Percentiles rank a stretch among this genome's conserved stretches.
Conservation (phyloP, 768 basidiomycete species). For the Neoboletus magnificus region DNA sequence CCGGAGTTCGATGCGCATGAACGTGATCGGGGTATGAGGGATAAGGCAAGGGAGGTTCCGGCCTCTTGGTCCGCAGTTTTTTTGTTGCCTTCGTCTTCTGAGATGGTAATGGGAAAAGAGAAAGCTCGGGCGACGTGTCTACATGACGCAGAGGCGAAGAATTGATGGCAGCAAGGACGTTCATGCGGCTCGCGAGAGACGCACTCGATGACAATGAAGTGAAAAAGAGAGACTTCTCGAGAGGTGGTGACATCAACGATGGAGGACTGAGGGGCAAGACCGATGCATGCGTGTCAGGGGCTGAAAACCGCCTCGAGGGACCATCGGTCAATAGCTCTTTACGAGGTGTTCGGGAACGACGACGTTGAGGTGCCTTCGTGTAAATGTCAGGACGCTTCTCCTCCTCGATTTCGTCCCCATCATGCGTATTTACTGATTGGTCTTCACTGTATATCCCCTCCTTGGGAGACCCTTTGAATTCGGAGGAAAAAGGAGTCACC, state of each 20-base stretch:
- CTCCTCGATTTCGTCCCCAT: not conserved
- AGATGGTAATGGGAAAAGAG: slow-evolving; percentile 20
- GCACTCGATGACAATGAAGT: slow-evolving; percentile 23
- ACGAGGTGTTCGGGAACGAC: slow-evolving; percentile 1
- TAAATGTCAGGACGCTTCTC: slow-evolving; percentile 10
- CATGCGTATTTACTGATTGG: not conserved
- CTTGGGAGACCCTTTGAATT: not conserved
- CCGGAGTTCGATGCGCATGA: not conserved
- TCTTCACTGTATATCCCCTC: not conserved
- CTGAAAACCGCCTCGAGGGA: slow-evolving; percentile 10
- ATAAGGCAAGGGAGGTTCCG: slow-evolving; percentile 19
- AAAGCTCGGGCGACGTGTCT: slow-evolving; percentile 9
- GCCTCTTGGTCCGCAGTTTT: slow-evolving; percentile 1
- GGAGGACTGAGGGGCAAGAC: slow-evolving; percentile 57
- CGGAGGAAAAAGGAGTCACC: slow-evolving; percentile 9
- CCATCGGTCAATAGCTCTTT: not conserved
- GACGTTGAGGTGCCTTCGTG: slow-evolving; percentile 18
- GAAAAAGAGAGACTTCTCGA: slow-evolving; percentile 58
- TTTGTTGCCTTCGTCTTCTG: slow-evolving; percentile 3
- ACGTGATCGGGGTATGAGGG: slow-evolving; percentile 19
- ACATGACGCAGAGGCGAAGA: not conserved
- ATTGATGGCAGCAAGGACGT: not conserved
- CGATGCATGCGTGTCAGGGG: slow-evolving; percentile 32
- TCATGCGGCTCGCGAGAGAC: slow-evolving; percentile 13
- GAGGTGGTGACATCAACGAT: slow-evolving; percentile 51